Base-by-base conservation (phyloP, 2,329 filamentous ascomycete genomes). In the Paecilomyces formosus region DNA sequence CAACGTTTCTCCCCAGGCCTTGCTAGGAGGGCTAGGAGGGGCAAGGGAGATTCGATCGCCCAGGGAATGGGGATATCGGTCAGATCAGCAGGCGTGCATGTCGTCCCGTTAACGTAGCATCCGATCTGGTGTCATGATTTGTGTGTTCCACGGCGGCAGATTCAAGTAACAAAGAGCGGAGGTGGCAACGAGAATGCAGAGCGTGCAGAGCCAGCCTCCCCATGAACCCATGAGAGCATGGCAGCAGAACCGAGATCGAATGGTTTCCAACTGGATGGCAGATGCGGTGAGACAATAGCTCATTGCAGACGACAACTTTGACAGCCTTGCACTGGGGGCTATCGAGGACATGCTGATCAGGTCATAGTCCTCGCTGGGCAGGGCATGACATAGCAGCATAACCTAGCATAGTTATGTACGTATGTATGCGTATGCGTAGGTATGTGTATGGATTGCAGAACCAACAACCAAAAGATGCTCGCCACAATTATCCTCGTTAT, bases 61-160 rank as follows among this genome's bases (percentile, higher is more conserved):
- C 15, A 15, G 35, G 35, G 35, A 45, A 31, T 31, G 30, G 35
- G 2, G n/a, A n/a, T 18, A 21, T 8, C 39, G 39, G 39, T 45
- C 39, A 45, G 39, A 45, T 45, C 39, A 45, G 39, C 35, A 45
- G 39, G 39, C n/a, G 35, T 45, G 39, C 39, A 45, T 45, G 39
- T 18, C 39, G n/a, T 45, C 18, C 50, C 50, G 21, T 52, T 28
- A 45, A 45, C 39, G 56, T 61, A 60, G 51, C 55, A 57, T 61
- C 60, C 63, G 63, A 62, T 64, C 63, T 57, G 61, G 50, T 28
- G 26, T 52, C 50, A 45, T 45, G 50, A 52, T 24, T 24, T 13
- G 50, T 11, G 15, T 52, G 50, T 52, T n/a, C 26, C 50, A 52
- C 50, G 50, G 50, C 50, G 22, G 50, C 50, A 52, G 50, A 52